A percentile compares a stretch with the other conserved stretches of the same genome.
Evolutionary conservation across 441 rosid genomes (phyloP).

Genomic region (Daphne laureola): DNA sequence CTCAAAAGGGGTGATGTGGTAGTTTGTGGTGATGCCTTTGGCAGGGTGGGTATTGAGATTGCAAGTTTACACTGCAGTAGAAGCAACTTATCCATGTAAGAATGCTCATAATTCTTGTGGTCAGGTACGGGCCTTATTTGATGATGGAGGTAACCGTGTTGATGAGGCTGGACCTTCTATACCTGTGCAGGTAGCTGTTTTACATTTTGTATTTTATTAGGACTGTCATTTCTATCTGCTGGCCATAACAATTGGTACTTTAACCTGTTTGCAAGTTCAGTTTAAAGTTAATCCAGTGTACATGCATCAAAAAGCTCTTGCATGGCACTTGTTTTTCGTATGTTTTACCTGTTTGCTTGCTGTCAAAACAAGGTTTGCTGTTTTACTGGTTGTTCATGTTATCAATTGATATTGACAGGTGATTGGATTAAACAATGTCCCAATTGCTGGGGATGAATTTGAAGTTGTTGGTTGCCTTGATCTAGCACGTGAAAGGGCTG

Average conservation of each 20-base stretch:
- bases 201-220: not conserved
- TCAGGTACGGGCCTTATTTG: constrained; percentile 94
- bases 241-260: not conserved
- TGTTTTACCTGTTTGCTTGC: not conserved
- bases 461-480: constrained; percentile 80
- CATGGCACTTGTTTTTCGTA: not conserved
- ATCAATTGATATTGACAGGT: constrained; percentile 41
- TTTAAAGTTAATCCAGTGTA: too few species aligned
- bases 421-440: constrained; percentile 78
- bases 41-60: constrained; percentile 58
- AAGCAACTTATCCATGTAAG: constrained; percentile 9
- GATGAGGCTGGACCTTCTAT: constrained; percentile 94
- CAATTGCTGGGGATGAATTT: constrained; percentile 88
- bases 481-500: constrained; percentile 83
- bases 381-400: not conserved
- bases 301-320: not conserved
- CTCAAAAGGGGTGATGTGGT: constrained; percentile 83
- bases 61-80: constrained; percentile 12
- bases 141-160: constrained; percentile 71
- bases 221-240: too few species aligned
- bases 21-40: constrained; percentile 93
- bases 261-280: not conserved
- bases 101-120: constrained; percentile 9
- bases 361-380: not conserved
- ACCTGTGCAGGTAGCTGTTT: constrained; percentile 73